Percentiles rank a stretch among this genome's conserved stretches.
These are phyloP conservation scores for Cystobasidium slooffiae DNA, from an alignment of 1,284 basidiomycete species.

Conservation along the genomic window DNA sequence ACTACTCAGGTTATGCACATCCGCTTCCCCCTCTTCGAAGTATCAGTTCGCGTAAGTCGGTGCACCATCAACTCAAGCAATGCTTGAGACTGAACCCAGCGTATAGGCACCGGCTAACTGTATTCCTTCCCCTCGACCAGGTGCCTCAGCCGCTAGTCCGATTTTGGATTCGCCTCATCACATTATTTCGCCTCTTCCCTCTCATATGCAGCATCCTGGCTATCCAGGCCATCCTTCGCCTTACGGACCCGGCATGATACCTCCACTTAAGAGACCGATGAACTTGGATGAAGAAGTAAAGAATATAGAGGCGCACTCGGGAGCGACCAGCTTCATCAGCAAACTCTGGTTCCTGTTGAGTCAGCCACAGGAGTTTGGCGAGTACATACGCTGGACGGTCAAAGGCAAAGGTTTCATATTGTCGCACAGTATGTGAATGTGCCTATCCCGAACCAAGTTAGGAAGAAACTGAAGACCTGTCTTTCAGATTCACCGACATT, in stretches of 20 bases:
- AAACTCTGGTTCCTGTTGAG: conserved; percentile 41
- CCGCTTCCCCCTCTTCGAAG: conserved; percentile 14
- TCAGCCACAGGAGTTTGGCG: conserved; percentile 42
- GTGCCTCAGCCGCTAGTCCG: background rate
- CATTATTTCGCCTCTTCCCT: conserved; percentile 5
- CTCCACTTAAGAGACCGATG: background rate
- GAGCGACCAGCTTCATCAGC: conserved; percentile 36
- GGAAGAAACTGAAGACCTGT: background rate
- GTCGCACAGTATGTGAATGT: conserved; percentile 27
- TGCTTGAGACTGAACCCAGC: background rate
- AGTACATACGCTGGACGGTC: conserved; percentile 39
- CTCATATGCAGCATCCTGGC: background rate
- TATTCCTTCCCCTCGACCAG: background rate
- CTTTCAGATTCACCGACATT: conserved; percentile 42
- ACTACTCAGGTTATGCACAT: conserved; percentile 2
- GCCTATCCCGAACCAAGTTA: background rate
- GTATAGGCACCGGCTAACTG: background rate
- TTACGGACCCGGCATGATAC: background rate
- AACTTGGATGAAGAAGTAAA: conserved; percentile 41
- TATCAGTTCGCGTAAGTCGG: too few species aligned
- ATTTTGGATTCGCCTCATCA: conserved; percentile 4
- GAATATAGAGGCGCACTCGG: conserved; percentile 39
- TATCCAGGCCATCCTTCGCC: background rate
- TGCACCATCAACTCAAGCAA: background rate
- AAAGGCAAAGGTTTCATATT: conserved; percentile 41